A percentile compares a stretch with the other conserved stretches of the same genome.
These are phyloP conservation scores for Plasmodium inui DNA, from an alignment of 169 alveolate genomes.

Conservation along the genomic window DNA sequence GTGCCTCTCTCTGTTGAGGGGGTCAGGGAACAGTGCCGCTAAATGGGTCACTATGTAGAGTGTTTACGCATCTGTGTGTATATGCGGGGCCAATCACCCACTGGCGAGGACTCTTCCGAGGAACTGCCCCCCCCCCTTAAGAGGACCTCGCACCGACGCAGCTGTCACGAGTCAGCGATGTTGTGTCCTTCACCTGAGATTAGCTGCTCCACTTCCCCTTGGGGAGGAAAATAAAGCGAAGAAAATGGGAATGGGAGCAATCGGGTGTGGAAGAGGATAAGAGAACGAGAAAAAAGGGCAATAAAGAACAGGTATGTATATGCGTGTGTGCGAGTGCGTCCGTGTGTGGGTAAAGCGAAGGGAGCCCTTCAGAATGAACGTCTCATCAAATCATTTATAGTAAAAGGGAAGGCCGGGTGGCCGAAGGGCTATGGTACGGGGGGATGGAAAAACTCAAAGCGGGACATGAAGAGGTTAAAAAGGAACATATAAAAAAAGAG, in stretches of 20 bases:
- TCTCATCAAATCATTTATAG: not conserved
- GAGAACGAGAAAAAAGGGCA: not conserved
- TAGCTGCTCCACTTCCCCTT: not conserved
- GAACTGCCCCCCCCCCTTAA: too few species aligned
- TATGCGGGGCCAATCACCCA: too few species aligned
- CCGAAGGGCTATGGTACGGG: not conserved
- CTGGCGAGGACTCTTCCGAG: too few species aligned
- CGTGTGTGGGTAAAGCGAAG: not conserved
- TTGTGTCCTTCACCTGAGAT: not conserved
- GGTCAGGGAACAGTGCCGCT: too few species aligned
- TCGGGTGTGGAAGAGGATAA: not conserved
- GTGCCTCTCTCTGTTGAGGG: too few species aligned
- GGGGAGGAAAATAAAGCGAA: not conserved
- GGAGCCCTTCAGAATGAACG: not conserved
- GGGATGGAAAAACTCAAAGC: not conserved
- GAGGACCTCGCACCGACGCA: too few species aligned
- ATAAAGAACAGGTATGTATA: not conserved
- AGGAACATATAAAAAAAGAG: not conserved
- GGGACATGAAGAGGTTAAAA: not conserved
- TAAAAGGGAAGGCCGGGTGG: not conserved
- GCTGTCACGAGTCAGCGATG: not conserved
- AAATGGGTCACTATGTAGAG: too few species aligned
- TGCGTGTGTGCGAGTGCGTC: too few species aligned
- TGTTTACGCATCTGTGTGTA: too few species aligned
- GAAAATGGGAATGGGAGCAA: not conserved